Evolutionary conservation across 2,329 filamentous ascomycete species (phyloP), one percentile per base, ranked within the genome.

Genomic region (Claviceps sp.): DNA sequence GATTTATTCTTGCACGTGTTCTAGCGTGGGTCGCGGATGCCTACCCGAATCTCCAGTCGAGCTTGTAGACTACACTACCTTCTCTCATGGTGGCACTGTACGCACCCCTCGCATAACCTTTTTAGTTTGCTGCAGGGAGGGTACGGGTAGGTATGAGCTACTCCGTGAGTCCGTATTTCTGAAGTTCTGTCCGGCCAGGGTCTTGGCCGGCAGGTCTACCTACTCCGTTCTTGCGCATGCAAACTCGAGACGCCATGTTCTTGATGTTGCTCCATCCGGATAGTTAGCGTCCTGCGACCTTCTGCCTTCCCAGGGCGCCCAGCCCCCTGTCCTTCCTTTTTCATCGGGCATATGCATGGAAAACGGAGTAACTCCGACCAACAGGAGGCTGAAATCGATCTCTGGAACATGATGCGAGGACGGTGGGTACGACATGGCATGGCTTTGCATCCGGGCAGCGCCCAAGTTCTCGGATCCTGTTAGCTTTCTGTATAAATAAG

Each of bases 401-500:
- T 18, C 40, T 41, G 16, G 40, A 11, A 43, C 18, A 43, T 14
- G 41, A 20, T 22, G 41, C 8, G 11, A 6, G 24, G 43, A 5
- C 16, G 24, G 6, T 9, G 30, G 24, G 22, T 16, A 26, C 43
- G 24, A 26, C 36, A 26, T 26, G 22, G 42, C 42, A 26, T 26
- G 22, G 42, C 42, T 44, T 20, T 16, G 11, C 20, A 44, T 16
- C 42, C 16, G 22, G 13, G 2, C 5, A 24, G 5, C 13, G 22
- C 14, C 41, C 42, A 44, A 34, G 38, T 7, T 18, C 24, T 13
- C 30, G 4, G 34, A 13, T 9, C 18, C 14, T 47, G 2, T 5
- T 13, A 20, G n/a, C 14, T 5, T 48, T 42, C 11, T 8, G 36
- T 49, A 52, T 52, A 49, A 47, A 49, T 52, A 52, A 41, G n/a